phyloP scores from a whole-genome alignment of 345 rosid species.

The Dovyalis caffra region DNA sequence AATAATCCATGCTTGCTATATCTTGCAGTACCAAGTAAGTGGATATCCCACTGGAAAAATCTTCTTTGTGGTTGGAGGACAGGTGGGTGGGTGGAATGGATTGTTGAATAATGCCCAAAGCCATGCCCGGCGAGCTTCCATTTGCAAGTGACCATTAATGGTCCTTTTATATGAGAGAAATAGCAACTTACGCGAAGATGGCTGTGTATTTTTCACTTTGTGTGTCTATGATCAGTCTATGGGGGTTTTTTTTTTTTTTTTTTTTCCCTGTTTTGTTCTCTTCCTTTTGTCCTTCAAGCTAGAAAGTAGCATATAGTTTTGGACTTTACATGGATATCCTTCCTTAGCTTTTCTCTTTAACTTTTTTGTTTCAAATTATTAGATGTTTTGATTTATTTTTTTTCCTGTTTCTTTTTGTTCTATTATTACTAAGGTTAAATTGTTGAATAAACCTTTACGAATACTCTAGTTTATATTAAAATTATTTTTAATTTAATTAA shows the following conservation, averaged over 20 bases:
- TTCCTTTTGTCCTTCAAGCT: background rate
- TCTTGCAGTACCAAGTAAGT: slow-evolving; percentile 1
- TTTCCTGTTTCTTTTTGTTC: too few relatives aligned
- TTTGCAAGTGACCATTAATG: background rate
- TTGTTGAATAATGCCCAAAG: background rate
- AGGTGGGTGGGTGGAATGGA: background rate
- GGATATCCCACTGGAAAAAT: slow-evolving; percentile 7
- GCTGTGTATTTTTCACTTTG: background rate
- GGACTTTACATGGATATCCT: background rate
- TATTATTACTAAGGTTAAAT: too few relatives aligned
- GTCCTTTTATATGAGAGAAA: background rate
- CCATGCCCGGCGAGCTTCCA: background rate
- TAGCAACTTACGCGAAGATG: background rate
- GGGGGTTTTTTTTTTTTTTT: background rate
- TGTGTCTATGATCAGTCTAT: background rate
- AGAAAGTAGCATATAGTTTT: background rate
- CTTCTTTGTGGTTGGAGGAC: background rate
- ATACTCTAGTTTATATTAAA: too few relatives aligned
- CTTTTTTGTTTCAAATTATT: background rate
- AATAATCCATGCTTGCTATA: background rate
- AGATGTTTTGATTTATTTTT: background rate
- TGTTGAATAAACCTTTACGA: too few relatives aligned
- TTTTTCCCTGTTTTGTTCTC: background rate
- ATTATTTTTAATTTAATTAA: too few relatives aligned
- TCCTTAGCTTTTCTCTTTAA: background rate